Evolutionary conservation across 1,284 basidiomycete species (phyloP).

Genomic region (Ceratobasidium sp.): DNA sequence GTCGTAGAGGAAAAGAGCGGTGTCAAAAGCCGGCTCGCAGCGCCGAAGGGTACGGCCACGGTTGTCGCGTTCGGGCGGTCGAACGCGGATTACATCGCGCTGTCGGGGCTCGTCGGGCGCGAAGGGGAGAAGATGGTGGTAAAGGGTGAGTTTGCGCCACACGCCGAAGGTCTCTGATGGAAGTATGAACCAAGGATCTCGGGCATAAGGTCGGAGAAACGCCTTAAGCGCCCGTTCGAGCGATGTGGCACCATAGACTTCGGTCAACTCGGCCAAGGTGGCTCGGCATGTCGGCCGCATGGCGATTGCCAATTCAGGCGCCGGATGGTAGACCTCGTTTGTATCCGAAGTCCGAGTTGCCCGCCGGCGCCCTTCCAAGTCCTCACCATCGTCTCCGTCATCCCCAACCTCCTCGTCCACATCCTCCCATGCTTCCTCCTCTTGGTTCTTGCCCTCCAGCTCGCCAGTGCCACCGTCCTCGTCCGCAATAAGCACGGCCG

Average conservation of each 20-base stretch:
- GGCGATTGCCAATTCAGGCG: not conserved
- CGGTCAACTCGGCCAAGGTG: not conserved
- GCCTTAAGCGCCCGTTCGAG: not conserved
- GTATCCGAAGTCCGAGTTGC: not conserved
- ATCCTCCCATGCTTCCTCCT: not conserved
- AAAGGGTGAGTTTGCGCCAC: not conserved
- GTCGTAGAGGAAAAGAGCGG: not conserved
- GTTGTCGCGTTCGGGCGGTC: not conserved
- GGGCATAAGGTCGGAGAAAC: not conserved
- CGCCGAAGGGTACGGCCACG: not conserved
- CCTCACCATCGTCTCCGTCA: not conserved
- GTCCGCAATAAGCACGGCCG: not conserved
- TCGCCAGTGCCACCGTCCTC: not conserved
- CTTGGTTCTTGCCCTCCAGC: not conserved
- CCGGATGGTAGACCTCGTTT: not conserved
- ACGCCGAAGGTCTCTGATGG: not conserved
- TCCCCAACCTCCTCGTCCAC: not conserved
- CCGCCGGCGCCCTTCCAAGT: not conserved
- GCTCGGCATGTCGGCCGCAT: not conserved
- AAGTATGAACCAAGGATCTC: not conserved
- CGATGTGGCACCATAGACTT: not conserved
- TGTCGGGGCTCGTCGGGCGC: conserved; percentile 3
- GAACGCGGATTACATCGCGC: not conserved
- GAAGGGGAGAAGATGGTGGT: not conserved
- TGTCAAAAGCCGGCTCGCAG: not conserved